Evolutionary conservation across 2,329 filamentous ascomycete genomes (phyloP).

Genomic region (Elsinoe australis): DNA sequence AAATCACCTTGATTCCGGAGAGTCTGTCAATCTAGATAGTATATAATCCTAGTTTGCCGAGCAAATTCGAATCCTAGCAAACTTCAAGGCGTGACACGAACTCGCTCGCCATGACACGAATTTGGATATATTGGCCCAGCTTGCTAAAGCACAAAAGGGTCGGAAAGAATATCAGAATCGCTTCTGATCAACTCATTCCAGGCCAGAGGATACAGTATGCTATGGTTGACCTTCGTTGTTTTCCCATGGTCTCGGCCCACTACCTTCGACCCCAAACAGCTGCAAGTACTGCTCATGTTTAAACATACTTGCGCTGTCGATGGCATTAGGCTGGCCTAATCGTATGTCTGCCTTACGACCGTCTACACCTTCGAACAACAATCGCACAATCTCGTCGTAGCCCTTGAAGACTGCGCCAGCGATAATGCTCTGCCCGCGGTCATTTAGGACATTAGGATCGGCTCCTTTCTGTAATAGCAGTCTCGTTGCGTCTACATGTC

Average conservation of each 20-base stretch:
- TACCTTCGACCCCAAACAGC: conserved; percentile 30
- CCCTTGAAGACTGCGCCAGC: conserved; percentile 68
- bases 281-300: conserved; percentile 32
- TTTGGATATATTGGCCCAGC: too few species aligned
- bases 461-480: conserved; percentile 56
- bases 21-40: too few species aligned
- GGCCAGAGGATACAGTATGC: too few species aligned
- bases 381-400: conserved; percentile 56
- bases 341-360: conserved; percentile 34
- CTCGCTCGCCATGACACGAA: too few species aligned
- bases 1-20: too few species aligned
- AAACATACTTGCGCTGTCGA: conserved; percentile 43
- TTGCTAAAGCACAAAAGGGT: too few species aligned
- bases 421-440: conserved; percentile 59
- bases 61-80: too few species aligned
- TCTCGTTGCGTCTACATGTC: conserved; percentile 53
- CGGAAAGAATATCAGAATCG: background rate
- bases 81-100: too few species aligned
- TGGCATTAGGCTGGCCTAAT: conserved; percentile 39
- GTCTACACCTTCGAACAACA: conserved; percentile 33
- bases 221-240: background rate
- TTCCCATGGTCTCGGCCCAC: conserved; percentile 16
- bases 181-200: background rate
- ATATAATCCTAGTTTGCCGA: too few species aligned
- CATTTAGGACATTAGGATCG: conserved; percentile 61